Conservation (phyloP, 768 basidiomycete species). For the Phanerodontia chrysosporium region DNA sequence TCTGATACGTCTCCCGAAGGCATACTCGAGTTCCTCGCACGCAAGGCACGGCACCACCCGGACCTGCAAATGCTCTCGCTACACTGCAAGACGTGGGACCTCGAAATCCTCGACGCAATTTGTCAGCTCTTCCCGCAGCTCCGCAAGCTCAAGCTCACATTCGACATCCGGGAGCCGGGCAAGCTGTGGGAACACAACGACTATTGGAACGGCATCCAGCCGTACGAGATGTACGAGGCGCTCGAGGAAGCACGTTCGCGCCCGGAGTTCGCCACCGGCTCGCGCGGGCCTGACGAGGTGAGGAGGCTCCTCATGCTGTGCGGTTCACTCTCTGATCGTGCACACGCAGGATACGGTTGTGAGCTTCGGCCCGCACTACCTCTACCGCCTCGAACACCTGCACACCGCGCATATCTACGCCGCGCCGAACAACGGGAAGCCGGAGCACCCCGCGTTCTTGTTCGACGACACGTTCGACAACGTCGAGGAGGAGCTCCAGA, state of each 20-base stretch:
- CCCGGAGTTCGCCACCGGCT: conserved; percentile 6
- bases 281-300: conserved; percentile 39
- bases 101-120: conserved; percentile 41
- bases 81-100: conserved; percentile 37
- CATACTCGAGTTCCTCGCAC: conserved; percentile 16
- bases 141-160: conserved; percentile 37
- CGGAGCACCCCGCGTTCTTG: conserved; percentile 14
- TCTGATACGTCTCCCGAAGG: conserved; percentile 15
- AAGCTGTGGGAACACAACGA: conserved; percentile 13
- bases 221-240: conserved; percentile 9
- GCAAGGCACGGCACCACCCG: conserved; percentile 23
- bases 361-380: conserved; percentile 40
- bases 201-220: conserved; percentile 9
- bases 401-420: conserved; percentile 37
- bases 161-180: conserved; percentile 30
- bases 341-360: conserved; percentile 32
- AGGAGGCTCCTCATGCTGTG: conserved; percentile 13
- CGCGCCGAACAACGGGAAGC: conserved; percentile 3
- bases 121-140: conserved; percentile 34
- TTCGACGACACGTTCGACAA: conserved; percentile 18
- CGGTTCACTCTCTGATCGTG: conserved; percentile 3
- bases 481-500: conserved; percentile 28
- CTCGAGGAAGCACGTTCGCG: conserved; percentile 5
- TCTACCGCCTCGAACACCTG: conserved; percentile 32
- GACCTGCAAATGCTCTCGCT: conserved; percentile 30